phyloP scores from a whole-genome alignment of 2,329 filamentous ascomycete genomes.

The Neonectria punicea region DNA sequence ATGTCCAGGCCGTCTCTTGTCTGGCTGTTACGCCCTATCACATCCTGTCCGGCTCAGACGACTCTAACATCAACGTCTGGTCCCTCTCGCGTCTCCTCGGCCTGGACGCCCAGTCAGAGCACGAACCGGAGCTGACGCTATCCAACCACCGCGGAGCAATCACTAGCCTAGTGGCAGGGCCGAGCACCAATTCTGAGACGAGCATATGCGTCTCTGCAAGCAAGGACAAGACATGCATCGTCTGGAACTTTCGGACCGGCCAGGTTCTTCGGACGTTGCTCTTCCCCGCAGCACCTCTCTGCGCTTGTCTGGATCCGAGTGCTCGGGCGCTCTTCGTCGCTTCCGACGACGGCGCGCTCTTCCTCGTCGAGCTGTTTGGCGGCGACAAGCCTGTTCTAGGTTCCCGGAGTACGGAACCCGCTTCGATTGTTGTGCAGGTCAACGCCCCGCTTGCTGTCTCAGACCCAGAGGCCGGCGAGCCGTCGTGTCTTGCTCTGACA shows the following conservation, averaged over 20 bases:
- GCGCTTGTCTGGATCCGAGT: conserved; percentile 81
- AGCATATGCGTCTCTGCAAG: conserved; percentile 88
- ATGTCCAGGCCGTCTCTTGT: conserved; percentile 83
- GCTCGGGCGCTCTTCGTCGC: conserved; percentile 85
- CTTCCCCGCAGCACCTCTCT: conserved; percentile 77
- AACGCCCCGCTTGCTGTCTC: conserved; percentile 64
- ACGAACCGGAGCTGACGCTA: conserved; percentile 80
- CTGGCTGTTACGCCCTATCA: conserved; percentile 78
- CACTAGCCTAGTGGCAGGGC: conserved; percentile 71
- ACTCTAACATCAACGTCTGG: conserved; percentile 95
- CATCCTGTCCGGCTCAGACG: conserved; percentile 81
- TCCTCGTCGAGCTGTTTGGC: conserved; percentile 78
- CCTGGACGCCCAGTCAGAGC: conserved; percentile 62
- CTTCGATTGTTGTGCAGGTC: conserved; percentile 67
- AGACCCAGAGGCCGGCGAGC: conserved; percentile 71
- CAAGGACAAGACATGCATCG: conserved; percentile 86
- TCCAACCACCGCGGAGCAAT: conserved; percentile 81
- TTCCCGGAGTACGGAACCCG: conserved; percentile 61
- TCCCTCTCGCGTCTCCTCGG: conserved; percentile 79
- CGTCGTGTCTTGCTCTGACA: conserved; percentile 76
- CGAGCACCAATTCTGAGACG: conserved; percentile 73
- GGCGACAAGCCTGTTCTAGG: conserved; percentile 66
- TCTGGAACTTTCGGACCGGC: conserved; percentile 92
- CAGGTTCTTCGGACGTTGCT: conserved; percentile 83
- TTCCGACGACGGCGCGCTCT: conserved; percentile 83